Evolutionary conservation across 495 filamentous ascomycete genomes (phyloP).

Genomic region (Podospora pseudoanserina): DNA sequence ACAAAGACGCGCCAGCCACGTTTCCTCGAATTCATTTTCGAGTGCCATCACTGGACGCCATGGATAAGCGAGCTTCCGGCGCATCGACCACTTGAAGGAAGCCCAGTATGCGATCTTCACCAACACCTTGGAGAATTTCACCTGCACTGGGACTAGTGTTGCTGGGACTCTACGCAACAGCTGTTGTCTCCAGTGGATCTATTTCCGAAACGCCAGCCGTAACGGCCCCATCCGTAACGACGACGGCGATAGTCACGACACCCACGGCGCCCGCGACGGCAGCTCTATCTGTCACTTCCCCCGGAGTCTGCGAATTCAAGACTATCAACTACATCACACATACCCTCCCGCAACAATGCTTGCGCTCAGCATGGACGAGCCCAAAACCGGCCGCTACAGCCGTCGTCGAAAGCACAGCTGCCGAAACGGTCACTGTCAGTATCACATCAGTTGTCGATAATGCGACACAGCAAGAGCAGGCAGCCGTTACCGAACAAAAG

Average conservation of each 20-base stretch:
- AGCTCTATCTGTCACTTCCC: neutral
- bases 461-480: slow-evolving; percentile 19
- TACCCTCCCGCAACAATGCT: slow-evolving; percentile 71
- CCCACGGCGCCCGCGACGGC: neutral
- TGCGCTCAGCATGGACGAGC: slow-evolving; percentile 47
- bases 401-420: slow-evolving; percentile 7
- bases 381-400: slow-evolving; percentile 21
- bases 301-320: slow-evolving; percentile 55
- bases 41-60: slow-evolving; percentile 17
- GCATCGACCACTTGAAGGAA: slow-evolving; percentile 19
- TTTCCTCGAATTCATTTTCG: neutral
- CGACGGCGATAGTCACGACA: slow-evolving; percentile 5
- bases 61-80: slow-evolving; percentile 22
- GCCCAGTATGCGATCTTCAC: slow-evolving; percentile 22
- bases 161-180: slow-evolving; percentile 25
- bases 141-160: slow-evolving; percentile 23
- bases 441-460: slow-evolving; percentile 6
- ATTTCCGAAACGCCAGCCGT: slow-evolving; percentile 14
- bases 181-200: slow-evolving; percentile 17
- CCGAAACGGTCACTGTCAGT: slow-evolving; percentile 10
- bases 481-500: slow-evolving; percentile 10
- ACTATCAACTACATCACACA: slow-evolving; percentile 82
- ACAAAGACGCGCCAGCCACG: neutral
- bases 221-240: slow-evolving; percentile 2
- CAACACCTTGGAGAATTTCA: slow-evolving; percentile 5